These are phyloP conservation scores for Acarospora socialis DNA, from an alignment of 2,329 filamentous ascomycete species.

Conservation along the genomic window DNA sequence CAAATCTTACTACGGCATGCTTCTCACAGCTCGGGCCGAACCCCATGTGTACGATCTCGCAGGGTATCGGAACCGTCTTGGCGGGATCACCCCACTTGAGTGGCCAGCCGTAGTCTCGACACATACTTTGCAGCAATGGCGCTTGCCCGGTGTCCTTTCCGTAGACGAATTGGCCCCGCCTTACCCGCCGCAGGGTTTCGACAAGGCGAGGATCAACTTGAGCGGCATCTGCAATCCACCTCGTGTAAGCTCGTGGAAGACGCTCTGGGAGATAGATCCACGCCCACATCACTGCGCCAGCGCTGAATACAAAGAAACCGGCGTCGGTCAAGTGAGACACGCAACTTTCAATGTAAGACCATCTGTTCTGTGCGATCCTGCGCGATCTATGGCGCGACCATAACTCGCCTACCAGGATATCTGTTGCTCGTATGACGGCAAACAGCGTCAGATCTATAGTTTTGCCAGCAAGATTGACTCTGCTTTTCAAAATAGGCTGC, in stretches of 20 bases:
- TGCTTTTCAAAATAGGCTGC: conserved; percentile 16
- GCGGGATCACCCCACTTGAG: conserved; percentile 58
- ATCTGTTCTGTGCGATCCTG: conserved; percentile 19
- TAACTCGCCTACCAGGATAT: conserved; percentile 51
- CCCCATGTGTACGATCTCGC: conserved; percentile 73
- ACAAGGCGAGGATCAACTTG: conserved; percentile 62
- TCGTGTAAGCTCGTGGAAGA: conserved; percentile 59
- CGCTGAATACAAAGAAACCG: conserved; percentile 55
- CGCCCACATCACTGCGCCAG: conserved; percentile 71
- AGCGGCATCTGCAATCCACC: conserved; percentile 69
- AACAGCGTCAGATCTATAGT: conserved; percentile 78
- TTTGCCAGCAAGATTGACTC: conserved; percentile 43
- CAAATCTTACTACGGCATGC: conserved; percentile 56
- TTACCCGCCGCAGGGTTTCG: conserved; percentile 54
- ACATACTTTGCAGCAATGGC: conserved; percentile 55
- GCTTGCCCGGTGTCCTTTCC: conserved; percentile 59
- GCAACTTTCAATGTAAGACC: conserved; percentile 27
- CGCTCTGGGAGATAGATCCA: conserved; percentile 66
- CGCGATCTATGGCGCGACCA: conserved; percentile 40
- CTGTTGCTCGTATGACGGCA: conserved; percentile 54
- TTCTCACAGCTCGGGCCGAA: conserved; percentile 58
- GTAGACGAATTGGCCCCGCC: conserved; percentile 51
- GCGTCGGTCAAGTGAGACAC: conserved; percentile 44
- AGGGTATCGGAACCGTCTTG: conserved; percentile 57
- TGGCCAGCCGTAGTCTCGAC: conserved; percentile 54